Evolutionary conservation across 352 stramenopile genomes (phyloP).

Genomic region (Pythium aphanidermatum): DNA sequence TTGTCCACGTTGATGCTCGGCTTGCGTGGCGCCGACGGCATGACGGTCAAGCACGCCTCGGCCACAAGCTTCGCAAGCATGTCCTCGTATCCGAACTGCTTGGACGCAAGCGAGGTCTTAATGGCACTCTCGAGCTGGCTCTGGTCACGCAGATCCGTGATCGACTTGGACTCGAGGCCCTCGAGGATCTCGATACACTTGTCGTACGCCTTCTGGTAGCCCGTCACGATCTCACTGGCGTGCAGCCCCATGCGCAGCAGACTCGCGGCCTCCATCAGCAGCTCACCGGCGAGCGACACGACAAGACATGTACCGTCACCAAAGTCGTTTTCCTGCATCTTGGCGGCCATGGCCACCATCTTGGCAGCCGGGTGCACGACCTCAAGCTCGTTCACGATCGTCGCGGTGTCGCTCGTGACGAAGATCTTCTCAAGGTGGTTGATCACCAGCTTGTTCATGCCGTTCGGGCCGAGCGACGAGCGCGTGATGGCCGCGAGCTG

Average conservation of each 20-base stretch:
- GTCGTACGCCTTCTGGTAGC: constrained; percentile 95
- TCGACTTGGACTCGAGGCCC: constrained; percentile 66
- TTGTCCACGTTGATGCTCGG: constrained; percentile 96
- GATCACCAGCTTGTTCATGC: constrained; percentile 99
- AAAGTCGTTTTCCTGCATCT: constrained; percentile 98
- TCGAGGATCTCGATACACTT: constrained; percentile 92
- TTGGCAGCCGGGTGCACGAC: constrained; percentile 98
- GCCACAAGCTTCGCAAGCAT: constrained; percentile 93
- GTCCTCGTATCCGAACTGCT: constrained; percentile 97
- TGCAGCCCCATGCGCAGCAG: constrained; percentile 98
- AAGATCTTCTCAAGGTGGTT: constrained; percentile 99
- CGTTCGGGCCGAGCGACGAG: constrained; percentile 97
- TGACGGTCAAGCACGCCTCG: constrained; percentile 93
- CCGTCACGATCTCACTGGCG: constrained; percentile 96
- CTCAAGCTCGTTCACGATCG: constrained; percentile 98
- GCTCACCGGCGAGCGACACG: constrained; percentile 96
- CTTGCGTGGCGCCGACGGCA: constrained; percentile 81
- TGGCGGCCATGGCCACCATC: constrained; percentile 96
- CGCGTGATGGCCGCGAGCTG: constrained; percentile 96
- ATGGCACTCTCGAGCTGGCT: constrained; percentile 88
- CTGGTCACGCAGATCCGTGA: constrained; percentile 81
- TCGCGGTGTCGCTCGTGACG: constrained; percentile 98
- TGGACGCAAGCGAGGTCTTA: constrained; percentile 94
- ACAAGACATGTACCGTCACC: constrained; percentile 96
- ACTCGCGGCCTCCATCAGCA: constrained; percentile 95